These are phyloP conservation scores for Exophiala alcalophila DNA, from an alignment of 2,329 filamentous ascomycete genomes.

Conservation along the genomic window DNA sequence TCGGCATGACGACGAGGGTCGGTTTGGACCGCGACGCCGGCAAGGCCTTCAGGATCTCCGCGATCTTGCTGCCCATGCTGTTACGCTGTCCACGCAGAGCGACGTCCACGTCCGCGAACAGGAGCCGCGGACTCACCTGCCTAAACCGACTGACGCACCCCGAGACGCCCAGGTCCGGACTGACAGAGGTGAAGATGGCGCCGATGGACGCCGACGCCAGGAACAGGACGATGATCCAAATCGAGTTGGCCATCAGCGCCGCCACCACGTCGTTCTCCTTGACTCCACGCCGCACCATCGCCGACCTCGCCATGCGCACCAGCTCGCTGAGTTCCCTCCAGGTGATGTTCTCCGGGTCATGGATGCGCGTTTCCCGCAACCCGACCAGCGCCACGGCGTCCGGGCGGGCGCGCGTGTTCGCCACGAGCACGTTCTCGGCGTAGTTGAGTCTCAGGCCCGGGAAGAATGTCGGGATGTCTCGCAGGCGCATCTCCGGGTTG, in stretches of 20 bases:
- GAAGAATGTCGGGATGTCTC: conserved; percentile 41
- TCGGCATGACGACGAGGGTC: conserved; percentile 22
- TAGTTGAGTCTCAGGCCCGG: conserved; percentile 40
- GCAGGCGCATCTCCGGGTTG: conserved; percentile 38
- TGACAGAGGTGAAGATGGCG: conserved; percentile 45
- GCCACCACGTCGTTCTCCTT: conserved; percentile 40
- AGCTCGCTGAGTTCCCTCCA: conserved; percentile 42
- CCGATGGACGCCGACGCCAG: conserved; percentile 43
- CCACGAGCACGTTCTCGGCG: conserved; percentile 41
- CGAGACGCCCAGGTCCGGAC: conserved; percentile 43
- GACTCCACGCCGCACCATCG: conserved; percentile 39
- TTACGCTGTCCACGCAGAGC: conserved; percentile 75
- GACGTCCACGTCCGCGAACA: conserved; percentile 55
- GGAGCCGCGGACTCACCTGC: conserved; percentile 41
- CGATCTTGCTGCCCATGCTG: conserved; percentile 70
- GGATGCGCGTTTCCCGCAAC: conserved; percentile 39
- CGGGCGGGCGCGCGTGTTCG: conserved; percentile 34
- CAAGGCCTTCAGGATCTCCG: conserved; percentile 63
- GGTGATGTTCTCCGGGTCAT: conserved; percentile 36
- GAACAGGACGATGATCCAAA: conserved; percentile 43
- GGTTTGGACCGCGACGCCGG: conserved; percentile 20
- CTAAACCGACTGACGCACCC: conserved; percentile 38
- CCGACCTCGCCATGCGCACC: conserved; percentile 39
- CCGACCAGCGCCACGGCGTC: conserved; percentile 41
- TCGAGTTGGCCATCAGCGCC: conserved; percentile 44